A percentile compares a stretch with the other conserved stretches of the same genome.
phyloP scores from a whole-genome alignment of 495 filamentous ascomycete species.

The Penicillium bovifimosum region DNA sequence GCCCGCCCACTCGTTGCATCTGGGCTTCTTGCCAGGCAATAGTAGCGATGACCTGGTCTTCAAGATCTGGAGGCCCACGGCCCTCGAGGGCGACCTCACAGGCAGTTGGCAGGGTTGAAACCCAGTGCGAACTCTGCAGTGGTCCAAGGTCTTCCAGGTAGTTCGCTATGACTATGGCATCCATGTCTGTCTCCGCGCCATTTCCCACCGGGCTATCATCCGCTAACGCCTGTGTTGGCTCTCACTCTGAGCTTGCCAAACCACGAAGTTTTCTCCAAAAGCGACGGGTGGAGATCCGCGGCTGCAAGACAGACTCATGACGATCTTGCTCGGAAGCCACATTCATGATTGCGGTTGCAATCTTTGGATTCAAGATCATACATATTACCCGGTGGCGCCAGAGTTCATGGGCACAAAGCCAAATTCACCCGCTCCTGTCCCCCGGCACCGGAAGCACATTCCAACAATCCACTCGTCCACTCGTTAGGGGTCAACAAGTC shows the following conservation, averaged over 20 bases:
- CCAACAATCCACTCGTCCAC: too few species aligned
- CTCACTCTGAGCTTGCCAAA: neutral
- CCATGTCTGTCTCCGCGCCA: neutral
- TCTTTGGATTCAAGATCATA: neutral
- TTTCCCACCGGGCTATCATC: neutral
- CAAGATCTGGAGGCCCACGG: conserved; percentile 6
- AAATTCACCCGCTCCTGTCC: too few species aligned
- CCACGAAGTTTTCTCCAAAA: neutral
- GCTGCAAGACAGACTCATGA: neutral
- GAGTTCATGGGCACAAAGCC: too few species aligned
- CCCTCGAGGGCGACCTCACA: conserved; percentile 4
- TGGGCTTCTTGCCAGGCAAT: conserved; percentile 4
- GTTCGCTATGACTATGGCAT: conserved; percentile 5
- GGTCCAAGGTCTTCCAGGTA: conserved; percentile 3
- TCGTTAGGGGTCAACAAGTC: too few species aligned
- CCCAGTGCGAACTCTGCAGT: neutral
- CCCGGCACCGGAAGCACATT: too few species aligned
- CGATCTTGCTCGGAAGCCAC: neutral
- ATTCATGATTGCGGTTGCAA: conserved; percentile 1
- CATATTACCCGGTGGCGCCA: too few species aligned
- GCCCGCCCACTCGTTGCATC: conserved; percentile 11
- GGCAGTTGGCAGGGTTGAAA: conserved; percentile 2
- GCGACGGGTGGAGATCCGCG: neutral
- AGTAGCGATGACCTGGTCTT: conserved; percentile 9
- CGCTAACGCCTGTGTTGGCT: neutral